Percentiles rank a stretch among this genome's conserved stretches.
Conservation (phyloP, 2,329 filamentous ascomycete genomes). For the Aspergillus texensis region DNA sequence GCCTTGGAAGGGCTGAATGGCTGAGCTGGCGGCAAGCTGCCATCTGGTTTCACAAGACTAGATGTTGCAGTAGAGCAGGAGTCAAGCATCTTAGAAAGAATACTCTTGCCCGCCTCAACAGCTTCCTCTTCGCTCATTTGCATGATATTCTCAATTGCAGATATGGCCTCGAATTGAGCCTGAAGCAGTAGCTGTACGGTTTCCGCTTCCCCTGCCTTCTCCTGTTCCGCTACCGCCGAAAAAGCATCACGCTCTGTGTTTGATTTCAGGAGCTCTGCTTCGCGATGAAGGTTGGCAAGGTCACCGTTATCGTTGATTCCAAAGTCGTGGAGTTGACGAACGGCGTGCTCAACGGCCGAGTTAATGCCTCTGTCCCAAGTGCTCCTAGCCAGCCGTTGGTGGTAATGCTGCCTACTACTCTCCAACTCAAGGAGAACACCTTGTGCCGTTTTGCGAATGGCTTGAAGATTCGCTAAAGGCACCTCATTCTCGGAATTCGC, state of each 20-base stretch:
- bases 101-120: conserved; percentile 73
- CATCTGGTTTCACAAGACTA: conserved; percentile 89
- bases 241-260: conserved; percentile 81
- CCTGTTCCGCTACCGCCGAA: conserved; percentile 76
- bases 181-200: conserved; percentile 81
- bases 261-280: conserved; percentile 82
- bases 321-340: conserved; percentile 75
- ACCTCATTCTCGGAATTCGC: conserved; percentile 70
- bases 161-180: conserved; percentile 88
- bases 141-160: conserved; percentile 79
- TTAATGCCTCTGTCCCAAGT: conserved; percentile 89
- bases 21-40: conserved; percentile 58
- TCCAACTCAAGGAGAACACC: conserved; percentile 90
- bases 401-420: conserved; percentile 84
- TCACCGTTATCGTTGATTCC: conserved; percentile 69
- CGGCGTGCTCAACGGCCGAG: conserved; percentile 81
- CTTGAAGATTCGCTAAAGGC: conserved; percentile 65
- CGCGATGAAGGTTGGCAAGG: conserved; percentile 71
- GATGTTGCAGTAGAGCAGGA: conserved; percentile 73
- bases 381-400: conserved; percentile 76
- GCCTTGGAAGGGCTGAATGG: conserved; percentile 71
- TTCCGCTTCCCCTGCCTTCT: conserved; percentile 75
- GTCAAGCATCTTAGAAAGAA: conserved; percentile 77
- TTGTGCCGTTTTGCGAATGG: conserved; percentile 84
- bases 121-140: conserved; percentile 83